Conservation (phyloP, 768 basidiomycete species). For the Gymnopilus dilepis region DNA sequence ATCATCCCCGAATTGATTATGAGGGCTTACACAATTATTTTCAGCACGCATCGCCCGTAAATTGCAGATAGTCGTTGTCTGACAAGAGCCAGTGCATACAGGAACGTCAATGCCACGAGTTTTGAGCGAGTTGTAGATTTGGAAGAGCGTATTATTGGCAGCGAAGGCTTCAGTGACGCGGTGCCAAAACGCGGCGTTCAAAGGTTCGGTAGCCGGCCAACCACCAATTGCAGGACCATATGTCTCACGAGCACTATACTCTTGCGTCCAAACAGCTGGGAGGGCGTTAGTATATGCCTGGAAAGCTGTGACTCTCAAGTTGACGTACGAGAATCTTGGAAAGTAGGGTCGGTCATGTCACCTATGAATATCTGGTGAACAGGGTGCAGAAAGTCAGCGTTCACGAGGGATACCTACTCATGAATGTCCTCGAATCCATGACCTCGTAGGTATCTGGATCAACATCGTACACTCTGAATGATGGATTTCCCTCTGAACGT, state of each 20-base stretch:
- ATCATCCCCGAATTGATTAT: not conserved
- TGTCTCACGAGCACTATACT: conserved; percentile 59
- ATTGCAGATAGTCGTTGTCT: conserved; percentile 28
- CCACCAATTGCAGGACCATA: conserved; percentile 53
- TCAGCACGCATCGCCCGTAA: conserved; percentile 30
- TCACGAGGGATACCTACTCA: conserved; percentile 39
- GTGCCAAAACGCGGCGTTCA: conserved; percentile 66
- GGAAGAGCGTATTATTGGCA: conserved; percentile 52
- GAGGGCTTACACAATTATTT: conserved; percentile 27
- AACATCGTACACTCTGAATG: conserved; percentile 65
- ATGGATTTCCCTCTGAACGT: conserved; percentile 53
- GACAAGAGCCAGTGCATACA: conserved; percentile 29
- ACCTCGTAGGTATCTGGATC: conserved; percentile 72
- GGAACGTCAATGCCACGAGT: conserved; percentile 24
- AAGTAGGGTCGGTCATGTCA: conserved; percentile 45
- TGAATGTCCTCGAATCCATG: conserved; percentile 59
- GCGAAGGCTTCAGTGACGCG: conserved; percentile 58
- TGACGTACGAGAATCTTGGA: conserved; percentile 50
- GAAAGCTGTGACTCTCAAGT: not conserved
- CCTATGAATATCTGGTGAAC: conserved; percentile 31
- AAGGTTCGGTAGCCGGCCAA: conserved; percentile 40
- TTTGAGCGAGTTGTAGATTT: conserved; percentile 41
- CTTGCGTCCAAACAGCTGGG: conserved; percentile 54
- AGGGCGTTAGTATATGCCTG: not conserved
- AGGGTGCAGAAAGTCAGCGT: not conserved